Conservation (phyloP, 2,329 filamentous ascomycete genomes). For the Dactylonectria macrodidyma region DNA sequence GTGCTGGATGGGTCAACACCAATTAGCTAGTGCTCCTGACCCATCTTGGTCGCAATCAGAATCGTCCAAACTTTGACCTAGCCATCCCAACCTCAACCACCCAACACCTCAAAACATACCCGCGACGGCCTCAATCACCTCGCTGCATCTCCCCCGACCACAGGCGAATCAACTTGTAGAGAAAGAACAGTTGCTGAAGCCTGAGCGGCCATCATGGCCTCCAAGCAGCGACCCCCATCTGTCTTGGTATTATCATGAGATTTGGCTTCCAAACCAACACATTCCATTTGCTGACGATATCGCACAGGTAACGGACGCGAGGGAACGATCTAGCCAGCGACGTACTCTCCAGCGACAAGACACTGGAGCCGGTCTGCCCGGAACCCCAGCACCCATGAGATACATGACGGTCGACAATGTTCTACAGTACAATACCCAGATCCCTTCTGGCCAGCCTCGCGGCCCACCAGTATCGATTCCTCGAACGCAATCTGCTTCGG, state of each 20-base stretch:
- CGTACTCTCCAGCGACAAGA: constrained; percentile 53
- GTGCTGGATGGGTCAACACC: constrained; percentile 35
- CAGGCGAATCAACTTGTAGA: neutral
- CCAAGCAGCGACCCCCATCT: constrained; percentile 69
- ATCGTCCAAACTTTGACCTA: constrained; percentile 39
- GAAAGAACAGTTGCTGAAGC: constrained; percentile 10
- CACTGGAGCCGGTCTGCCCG: constrained; percentile 48
- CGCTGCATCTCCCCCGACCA: neutral
- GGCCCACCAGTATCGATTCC: constrained; percentile 71
- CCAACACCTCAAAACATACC: constrained; percentile 10
- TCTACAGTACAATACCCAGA: constrained; percentile 92
- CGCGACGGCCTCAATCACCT: constrained; percentile 9
- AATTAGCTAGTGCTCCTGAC: constrained; percentile 41
- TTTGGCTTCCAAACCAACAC: constrained; percentile 21
- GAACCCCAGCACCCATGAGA: constrained; percentile 68
- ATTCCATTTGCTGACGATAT: constrained; percentile 35
- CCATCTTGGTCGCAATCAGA: constrained; percentile 34
- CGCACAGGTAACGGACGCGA: constrained; percentile 56
- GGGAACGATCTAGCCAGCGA: constrained; percentile 54
- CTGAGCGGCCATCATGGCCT: constrained; percentile 54
- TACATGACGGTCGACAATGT: constrained; percentile 95
- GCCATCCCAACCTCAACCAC: constrained; percentile 18
- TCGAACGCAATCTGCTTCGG: constrained; percentile 40
- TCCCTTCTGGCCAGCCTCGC: constrained; percentile 93
- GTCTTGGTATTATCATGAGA: constrained; percentile 66